Percentiles rank a stretch among this genome's conserved stretches.
phyloP scores from a whole-genome alignment of 129 eudicot genomes.

The Artemisia argyi region DNA sequence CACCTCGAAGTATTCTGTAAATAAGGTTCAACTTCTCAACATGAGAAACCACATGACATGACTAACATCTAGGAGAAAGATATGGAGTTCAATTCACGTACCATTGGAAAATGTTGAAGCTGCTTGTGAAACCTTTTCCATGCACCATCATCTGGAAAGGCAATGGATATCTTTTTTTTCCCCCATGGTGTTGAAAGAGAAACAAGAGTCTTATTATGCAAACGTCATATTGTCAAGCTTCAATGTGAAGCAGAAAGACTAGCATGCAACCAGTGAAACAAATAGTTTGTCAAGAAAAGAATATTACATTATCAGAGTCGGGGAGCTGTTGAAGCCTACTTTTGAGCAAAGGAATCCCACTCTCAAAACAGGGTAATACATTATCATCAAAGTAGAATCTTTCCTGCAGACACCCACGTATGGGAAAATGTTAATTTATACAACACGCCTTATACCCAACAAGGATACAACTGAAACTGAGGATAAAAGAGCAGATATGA shows the following conservation, averaged over 20 bases:
- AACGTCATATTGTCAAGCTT: constrained; percentile 17
- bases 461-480: constrained; percentile 1
- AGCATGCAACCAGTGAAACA: constrained; percentile 6
- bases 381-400: constrained; percentile 96
- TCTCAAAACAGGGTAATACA: constrained; percentile 93
- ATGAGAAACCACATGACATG: too few species aligned
- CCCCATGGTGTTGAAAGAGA: constrained; percentile 6
- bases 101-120: constrained; percentile 98
- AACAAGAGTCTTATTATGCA: constrained; percentile 18
- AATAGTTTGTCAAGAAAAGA: neutral
- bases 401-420: constrained; percentile 51
- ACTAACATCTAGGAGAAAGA: too few species aligned
- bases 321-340: constrained; percentile 96
- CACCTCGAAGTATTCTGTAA: neutral
- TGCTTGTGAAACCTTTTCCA: constrained; percentile 99
- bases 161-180: constrained; percentile 65
- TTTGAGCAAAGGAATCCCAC: constrained; percentile 94
- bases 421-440: neutral
- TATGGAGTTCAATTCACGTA: too few species aligned
- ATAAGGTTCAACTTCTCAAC: neutral
- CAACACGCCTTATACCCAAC: constrained; percentile 6
- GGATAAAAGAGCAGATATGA: neutral
- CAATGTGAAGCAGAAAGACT: neutral
- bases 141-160: constrained; percentile 99
- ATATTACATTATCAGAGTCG: constrained; percentile 88